These are phyloP conservation scores for Irpex sp. DNA, from an alignment of 1,284 basidiomycete species.

Conservation along the genomic window DNA sequence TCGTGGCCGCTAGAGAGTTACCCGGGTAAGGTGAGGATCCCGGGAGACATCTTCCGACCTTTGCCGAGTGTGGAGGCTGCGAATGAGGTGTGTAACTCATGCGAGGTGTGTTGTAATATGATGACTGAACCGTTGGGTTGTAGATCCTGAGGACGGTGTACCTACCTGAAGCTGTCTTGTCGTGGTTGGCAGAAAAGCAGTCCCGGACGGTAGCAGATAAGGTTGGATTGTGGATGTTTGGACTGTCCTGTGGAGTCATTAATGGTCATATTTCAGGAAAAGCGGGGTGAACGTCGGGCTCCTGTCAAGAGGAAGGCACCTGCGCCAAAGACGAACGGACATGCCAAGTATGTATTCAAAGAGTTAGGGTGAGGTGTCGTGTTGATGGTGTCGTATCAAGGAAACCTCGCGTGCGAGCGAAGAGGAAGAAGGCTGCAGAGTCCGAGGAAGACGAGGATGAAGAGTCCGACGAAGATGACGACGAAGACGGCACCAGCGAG, in stretches of 20 bases:
- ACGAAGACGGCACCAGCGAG: conserved; percentile 25
- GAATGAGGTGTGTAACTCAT: conserved; percentile 44
- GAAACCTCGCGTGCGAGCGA: conserved; percentile 26
- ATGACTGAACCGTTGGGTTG: background rate
- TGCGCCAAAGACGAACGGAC: conserved; percentile 32
- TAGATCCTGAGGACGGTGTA: conserved; percentile 66
- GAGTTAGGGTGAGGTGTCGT: too few species aligned
- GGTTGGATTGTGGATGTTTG: conserved; percentile 5
- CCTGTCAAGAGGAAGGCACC: conserved; percentile 28
- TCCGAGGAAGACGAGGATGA: conserved; percentile 25
- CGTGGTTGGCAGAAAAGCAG: conserved; percentile 47
- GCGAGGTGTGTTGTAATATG: background rate
- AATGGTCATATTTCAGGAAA: conserved; percentile 14
- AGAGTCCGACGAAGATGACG: conserved; percentile 20
- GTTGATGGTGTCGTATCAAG: conserved; percentile 13
- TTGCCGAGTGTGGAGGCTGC: conserved; percentile 60
- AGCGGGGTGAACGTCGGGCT: conserved; percentile 36
- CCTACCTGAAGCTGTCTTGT: conserved; percentile 54
- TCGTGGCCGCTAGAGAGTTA: conserved; percentile 80
- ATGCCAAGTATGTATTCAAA: conserved; percentile 34
- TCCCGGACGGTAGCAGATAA: conserved; percentile 22
- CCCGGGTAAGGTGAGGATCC: conserved; percentile 79
- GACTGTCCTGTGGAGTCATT: background rate
- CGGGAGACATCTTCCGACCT: conserved; percentile 76
- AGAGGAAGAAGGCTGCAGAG: conserved; percentile 28